Percentiles rank a stretch among this genome's conserved stretches.
Conservation (phyloP, 441 rosid species). For the Erodium trifolium region DNA sequence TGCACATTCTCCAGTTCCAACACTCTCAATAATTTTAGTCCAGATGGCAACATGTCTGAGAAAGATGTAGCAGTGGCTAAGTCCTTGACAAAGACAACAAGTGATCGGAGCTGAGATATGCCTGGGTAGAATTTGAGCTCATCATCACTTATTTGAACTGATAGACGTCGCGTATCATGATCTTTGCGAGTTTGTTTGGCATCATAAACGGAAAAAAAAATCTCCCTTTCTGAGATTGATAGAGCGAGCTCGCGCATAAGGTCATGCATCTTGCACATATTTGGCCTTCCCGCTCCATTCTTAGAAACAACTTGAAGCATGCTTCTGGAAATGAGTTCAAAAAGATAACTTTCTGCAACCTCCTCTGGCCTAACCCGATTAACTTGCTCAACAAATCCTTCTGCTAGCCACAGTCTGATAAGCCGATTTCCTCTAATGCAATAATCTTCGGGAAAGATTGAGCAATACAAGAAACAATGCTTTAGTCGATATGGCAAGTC, state of each 20-base stretch:
- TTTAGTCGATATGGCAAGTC: slow-evolving; percentile 27
- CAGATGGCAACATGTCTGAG: not conserved
- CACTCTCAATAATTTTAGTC: slow-evolving; percentile 8
- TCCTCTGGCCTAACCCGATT: slow-evolving; percentile 25
- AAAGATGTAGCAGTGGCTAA: not conserved
- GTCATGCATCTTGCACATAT: slow-evolving; percentile 33
- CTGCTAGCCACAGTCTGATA: slow-evolving; percentile 31
- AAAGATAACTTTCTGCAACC: slow-evolving; percentile 26
- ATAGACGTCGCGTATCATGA: slow-evolving; percentile 21
- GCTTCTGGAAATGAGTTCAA: slow-evolving; percentile 28
- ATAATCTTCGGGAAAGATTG: slow-evolving; percentile 28
- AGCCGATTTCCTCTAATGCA: slow-evolving; percentile 22
- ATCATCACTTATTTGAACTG: slow-evolving; percentile 18
- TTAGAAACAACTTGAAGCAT: slow-evolving; percentile 30
- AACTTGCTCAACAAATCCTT: slow-evolving; percentile 26
- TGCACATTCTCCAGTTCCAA: slow-evolving; percentile 14
- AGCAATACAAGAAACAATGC: slow-evolving; percentile 32
- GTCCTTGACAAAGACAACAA: slow-evolving; percentile 22
- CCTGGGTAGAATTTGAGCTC: slow-evolving; percentile 8
- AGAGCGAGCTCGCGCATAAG: slow-evolving; percentile 28
- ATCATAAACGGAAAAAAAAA: slow-evolving; percentile 21
- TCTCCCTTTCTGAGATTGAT: slow-evolving; percentile 29
- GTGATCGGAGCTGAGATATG: slow-evolving; percentile 25
- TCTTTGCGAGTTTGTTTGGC: slow-evolving; percentile 2
- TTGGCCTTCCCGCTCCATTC: slow-evolving; percentile 29